Base-by-base conservation (phyloP, 352 stramenopile species). In the Globisporangium nodosum region DNA sequence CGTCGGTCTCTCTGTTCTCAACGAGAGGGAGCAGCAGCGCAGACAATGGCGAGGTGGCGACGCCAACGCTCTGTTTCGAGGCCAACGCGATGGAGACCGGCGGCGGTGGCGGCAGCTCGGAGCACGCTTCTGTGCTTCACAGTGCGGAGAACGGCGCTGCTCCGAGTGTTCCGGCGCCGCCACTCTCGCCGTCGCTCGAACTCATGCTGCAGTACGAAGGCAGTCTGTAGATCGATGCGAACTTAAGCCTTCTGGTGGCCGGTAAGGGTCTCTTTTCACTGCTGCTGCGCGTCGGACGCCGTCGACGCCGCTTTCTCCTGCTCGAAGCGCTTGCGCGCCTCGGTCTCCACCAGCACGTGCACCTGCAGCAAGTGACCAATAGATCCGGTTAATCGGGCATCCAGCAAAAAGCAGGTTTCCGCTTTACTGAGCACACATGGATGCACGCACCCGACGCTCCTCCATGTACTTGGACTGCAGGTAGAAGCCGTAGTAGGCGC, bases 381-480 rank as follows among this genome's bases (percentile, higher is more conserved):
- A 35, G 20, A 48, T 12, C 18, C 51, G 13, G 33, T 27, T 20
- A 45, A 6, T 3, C 24, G 3, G 9, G 1, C 43, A 27, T 27
- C 24, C 24, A 27, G 24, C 24, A 27, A 27, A 27, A 27, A 27
- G 24, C 24, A 27, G 24, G 24, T 27, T 27, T n/a, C n/a, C 13
- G 46, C 3, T 51, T 13, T 33, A 5, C 9, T n/a, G 46, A 35
- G 7, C 27, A 7, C 15, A 50, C 3, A 20, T 20, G 11, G 4
- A 16, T 18, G 3, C 2, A 46, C 65, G 30, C 69, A 90, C 83
- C 42, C 77, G 74, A 60, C 78, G 75, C 63, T 92, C 81, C 68
- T 92, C 83, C 46, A 92, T 81, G 60, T 84, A 90, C 62, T 91
- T 92, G 65, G 70, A 87, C 70, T 92, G 83, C 61, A 92, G 63